Percentiles rank a stretch among this genome's conserved stretches.
phyloP scores from a whole-genome alignment of 192 early-diverging fungal genomes.

The Piromyces sp. region DNA sequence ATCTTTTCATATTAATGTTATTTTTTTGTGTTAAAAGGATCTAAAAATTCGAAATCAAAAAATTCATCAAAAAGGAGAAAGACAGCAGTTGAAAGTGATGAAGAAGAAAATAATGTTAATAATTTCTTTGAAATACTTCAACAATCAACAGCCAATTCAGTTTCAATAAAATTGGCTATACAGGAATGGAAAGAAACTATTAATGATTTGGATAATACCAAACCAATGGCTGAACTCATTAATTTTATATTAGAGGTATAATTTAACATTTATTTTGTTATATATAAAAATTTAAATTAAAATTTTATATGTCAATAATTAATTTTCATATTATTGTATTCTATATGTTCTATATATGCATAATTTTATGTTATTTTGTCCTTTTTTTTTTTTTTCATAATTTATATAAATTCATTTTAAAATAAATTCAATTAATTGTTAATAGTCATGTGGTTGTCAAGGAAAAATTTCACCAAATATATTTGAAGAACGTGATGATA shows the following conservation, averaged over 20 bases:
- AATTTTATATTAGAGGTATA: neutral
- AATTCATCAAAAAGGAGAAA: neutral
- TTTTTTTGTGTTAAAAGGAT: neutral
- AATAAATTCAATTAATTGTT: too few relatives aligned
- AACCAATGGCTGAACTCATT: neutral
- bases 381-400: too few relatives aligned
- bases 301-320: too few relatives aligned
- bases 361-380: too few relatives aligned
- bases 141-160: neutral
- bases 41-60: neutral
- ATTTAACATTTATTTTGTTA: too few relatives aligned
- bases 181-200: neutral
- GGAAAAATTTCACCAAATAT: neutral
- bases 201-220: neutral
- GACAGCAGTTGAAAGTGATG: neutral
- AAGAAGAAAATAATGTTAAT: neutral
- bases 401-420: too few relatives aligned
- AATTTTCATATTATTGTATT: too few relatives aligned
- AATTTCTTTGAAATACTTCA: neutral
- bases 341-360: too few relatives aligned
- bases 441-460: neutral
- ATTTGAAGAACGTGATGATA: constrained; percentile 35
- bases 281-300: too few relatives aligned
- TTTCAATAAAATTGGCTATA: neutral
- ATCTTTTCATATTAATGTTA: too few relatives aligned